Conservation (phyloP, 352 stramenopile species). For the Halophytophthora batemanensis region DNA sequence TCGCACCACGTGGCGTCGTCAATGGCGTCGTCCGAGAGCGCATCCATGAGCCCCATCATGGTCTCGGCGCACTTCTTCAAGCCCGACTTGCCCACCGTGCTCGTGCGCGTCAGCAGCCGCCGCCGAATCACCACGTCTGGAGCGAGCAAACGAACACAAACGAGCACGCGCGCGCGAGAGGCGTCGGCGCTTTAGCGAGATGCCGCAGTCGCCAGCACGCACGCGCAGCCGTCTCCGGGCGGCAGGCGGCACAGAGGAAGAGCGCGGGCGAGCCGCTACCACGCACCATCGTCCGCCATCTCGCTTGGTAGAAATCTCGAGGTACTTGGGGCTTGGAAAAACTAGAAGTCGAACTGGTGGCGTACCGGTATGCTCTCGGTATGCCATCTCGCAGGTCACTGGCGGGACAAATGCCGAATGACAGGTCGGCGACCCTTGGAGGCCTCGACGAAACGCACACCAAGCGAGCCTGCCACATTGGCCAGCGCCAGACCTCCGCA, state of each 20-base stretch:
- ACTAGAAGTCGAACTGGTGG: no score
- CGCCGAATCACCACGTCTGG: constrained; percentile 67
- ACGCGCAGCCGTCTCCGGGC: neutral
- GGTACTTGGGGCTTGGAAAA: no score
- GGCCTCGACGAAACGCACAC: neutral
- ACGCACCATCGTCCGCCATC: constrained; percentile 63
- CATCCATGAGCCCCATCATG: constrained; percentile 62
- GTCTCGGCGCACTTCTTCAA: constrained; percentile 80
- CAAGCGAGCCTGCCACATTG: no score
- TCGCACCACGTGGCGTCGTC: constrained; percentile 48
- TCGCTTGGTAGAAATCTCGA: no score
- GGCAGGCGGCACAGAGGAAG: neutral
- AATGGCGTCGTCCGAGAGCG: constrained; percentile 58
- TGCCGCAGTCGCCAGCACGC: neutral
- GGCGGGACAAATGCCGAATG: no score
- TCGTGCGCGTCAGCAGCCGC: constrained; percentile 76
- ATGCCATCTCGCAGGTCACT: no score
- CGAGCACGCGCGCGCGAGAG: neutral
- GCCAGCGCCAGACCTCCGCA: no score
- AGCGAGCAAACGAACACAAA: constrained; percentile 2
- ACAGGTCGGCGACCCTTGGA: no score
- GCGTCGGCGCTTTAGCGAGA: neutral
- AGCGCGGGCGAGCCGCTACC: neutral
- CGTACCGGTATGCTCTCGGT: no score
- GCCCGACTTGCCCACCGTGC: constrained; percentile 70